These are phyloP conservation scores for Mentha longifolia DNA, from an alignment of 257 asterid genomes.

Conservation along the genomic window DNA sequence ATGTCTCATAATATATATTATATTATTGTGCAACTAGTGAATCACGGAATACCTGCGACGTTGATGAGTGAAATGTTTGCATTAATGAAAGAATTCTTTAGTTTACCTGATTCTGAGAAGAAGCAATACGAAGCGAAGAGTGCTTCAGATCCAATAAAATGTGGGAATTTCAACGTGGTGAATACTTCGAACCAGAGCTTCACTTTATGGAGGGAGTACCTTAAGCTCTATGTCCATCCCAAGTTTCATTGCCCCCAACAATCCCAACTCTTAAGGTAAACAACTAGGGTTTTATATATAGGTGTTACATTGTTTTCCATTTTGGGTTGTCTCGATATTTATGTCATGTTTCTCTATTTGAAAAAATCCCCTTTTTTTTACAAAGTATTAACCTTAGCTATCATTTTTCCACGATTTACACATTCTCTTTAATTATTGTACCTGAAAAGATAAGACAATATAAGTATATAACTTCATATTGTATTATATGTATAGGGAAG, in stretches of 20 bases:
- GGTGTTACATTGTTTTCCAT: no score
- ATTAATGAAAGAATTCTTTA: constrained; percentile 34
- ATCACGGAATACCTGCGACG: constrained; percentile 48
- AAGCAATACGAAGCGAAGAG: constrained; percentile 35
- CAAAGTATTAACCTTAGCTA: no score
- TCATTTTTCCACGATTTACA: no score
- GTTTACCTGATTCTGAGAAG: constrained; percentile 43
- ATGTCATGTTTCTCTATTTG: no score
- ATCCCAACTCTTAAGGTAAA: constrained; percentile 41
- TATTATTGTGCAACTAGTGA: constrained; percentile 41
- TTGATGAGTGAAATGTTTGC: constrained; percentile 36
- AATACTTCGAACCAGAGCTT: constrained; percentile 30
- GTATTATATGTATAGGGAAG: background rate
- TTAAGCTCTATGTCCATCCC: constrained; percentile 51
- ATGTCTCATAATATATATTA: no score
- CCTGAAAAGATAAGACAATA: no score
- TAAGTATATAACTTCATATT: no score
- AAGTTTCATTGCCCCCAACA: constrained; percentile 44
- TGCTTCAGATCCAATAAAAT: constrained; percentile 44
- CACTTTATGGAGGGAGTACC: constrained; percentile 51
- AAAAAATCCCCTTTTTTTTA: no score
- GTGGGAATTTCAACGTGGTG: constrained; percentile 31
- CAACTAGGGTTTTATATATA: no score
- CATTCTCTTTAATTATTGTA: no score
- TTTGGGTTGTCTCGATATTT: no score